Evolutionary conservation across 495 filamentous ascomycete genomes (phyloP).

Genomic region (Clavariopsis aquatica): DNA sequence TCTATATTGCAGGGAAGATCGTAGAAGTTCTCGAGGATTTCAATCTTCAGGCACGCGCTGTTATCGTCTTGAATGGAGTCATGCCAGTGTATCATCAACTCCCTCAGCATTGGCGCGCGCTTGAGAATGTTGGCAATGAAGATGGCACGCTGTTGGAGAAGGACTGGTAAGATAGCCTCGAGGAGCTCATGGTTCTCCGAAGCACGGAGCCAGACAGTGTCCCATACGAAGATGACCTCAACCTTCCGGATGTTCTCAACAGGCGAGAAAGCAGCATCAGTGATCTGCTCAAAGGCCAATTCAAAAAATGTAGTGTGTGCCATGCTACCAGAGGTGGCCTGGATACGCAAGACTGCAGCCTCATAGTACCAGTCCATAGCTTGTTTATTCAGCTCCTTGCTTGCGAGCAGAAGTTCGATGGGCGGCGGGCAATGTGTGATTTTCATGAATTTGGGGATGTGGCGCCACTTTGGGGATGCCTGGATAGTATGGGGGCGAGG

Average conservation of each 20-base stretch:
- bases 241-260: constrained; percentile 31
- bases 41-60: constrained; percentile 4
- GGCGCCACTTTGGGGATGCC: constrained; percentile 29
- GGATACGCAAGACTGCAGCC: constrained; percentile 27
- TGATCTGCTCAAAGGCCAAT: constrained; percentile 13
- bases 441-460: constrained; percentile 32
- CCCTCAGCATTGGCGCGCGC: constrained; percentile 19
- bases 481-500: constrained; percentile 10
- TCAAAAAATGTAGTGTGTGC: constrained; percentile 33
- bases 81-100: constrained; percentile 29
- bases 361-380: constrained; percentile 35
- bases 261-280: constrained; percentile 30
- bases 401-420: constrained; percentile 18
- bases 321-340: constrained; percentile 29
- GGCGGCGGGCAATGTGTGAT: constrained; percentile 28
- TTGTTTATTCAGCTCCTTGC: constrained; percentile 23
- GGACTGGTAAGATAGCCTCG: constrained; percentile 14
- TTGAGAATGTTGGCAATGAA: constrained; percentile 21
- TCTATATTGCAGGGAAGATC: constrained; percentile 2
- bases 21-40: constrained; percentile 19
- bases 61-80: constrained; percentile 25
- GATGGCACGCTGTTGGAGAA: constrained; percentile 17
- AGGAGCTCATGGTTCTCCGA: background rate
- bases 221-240: constrained; percentile 33
- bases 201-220: constrained; percentile 24